Evolutionary conservation across 305 asterid species (phyloP).

Genomic region (Fraxinus albicans): DNA sequence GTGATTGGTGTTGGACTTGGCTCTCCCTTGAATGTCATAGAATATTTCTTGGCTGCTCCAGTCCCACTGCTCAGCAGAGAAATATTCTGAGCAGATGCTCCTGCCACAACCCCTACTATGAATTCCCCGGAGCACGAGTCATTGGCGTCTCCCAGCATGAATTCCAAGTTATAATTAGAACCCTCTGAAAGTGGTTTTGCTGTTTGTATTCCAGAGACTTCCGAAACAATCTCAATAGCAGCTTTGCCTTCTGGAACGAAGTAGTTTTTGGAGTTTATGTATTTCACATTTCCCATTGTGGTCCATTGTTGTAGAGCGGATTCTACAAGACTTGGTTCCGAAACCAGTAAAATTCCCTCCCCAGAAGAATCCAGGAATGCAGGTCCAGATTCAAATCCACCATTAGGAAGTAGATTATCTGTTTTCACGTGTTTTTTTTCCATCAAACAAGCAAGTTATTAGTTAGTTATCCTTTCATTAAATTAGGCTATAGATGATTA

Average conservation of each 20-base stretch:
- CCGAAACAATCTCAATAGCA: conserved; percentile 51
- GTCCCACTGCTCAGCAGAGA: conserved; percentile 51
- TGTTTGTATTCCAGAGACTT: conserved; percentile 50
- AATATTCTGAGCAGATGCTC: conserved; percentile 48
- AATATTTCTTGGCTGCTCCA: conserved; percentile 49
- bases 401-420: conserved; percentile 52
- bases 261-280: conserved; percentile 43
- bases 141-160: conserved; percentile 66
- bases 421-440: neutral
- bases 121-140: conserved; percentile 58
- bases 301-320: conserved; percentile 66
- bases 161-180: conserved; percentile 43
- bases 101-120: conserved; percentile 51
- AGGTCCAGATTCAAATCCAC: conserved; percentile 76
- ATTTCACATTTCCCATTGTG: conserved; percentile 52
- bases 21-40: conserved; percentile 40
- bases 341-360: conserved; percentile 48
- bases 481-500: neutral
- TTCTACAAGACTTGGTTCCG: conserved; percentile 54
- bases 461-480: neutral
- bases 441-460: neutral
- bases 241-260: conserved; percentile 60
- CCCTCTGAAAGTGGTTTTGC: conserved; percentile 39
- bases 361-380: conserved; percentile 36
- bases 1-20: conserved; percentile 37